Evolutionary conservation across 306 rosid species (phyloP).

Genomic region (Medicago lupulina): DNA sequence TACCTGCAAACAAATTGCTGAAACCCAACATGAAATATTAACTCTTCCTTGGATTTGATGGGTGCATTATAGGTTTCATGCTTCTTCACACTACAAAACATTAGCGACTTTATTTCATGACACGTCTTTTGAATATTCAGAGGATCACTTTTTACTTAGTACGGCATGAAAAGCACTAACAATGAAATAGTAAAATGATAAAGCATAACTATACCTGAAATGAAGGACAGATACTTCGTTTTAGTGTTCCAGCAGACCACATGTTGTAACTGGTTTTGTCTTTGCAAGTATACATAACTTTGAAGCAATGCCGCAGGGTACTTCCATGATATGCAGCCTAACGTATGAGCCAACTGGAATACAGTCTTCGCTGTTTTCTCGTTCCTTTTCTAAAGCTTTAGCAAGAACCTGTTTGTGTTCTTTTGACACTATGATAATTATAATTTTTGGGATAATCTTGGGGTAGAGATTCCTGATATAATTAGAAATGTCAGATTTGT

Average conservation of each 20-base stretch:
- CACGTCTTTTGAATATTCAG: constrained; percentile 28
- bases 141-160: not conserved
- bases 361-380: not conserved
- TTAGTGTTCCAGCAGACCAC: constrained; percentile 94
- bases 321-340: constrained; percentile 79
- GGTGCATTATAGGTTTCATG: constrained; percentile 73
- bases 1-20: constrained; percentile 87
- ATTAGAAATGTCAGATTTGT: constrained; percentile 31
- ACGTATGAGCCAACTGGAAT: constrained; percentile 60
- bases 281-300: constrained; percentile 53
- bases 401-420: not conserved
- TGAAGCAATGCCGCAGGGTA: constrained; percentile 64
- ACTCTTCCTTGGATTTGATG: constrained; percentile 85
- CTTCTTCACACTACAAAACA: constrained; percentile 79
- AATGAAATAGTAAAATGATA: constrained; percentile 19
- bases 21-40: constrained; percentile 90
- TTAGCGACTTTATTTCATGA: constrained; percentile 8
- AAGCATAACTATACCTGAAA: constrained; percentile 68
- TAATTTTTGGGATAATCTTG: constrained; percentile 75
- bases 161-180: not conserved
- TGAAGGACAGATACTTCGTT: constrained; percentile 94
- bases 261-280: constrained; percentile 63
- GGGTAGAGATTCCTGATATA: constrained; percentile 81
- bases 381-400: not conserved
- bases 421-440: constrained; percentile 38